Evolutionary conservation across 2,329 filamentous ascomycete species (phyloP).

Genomic region (Alternaria metachromatica): DNA sequence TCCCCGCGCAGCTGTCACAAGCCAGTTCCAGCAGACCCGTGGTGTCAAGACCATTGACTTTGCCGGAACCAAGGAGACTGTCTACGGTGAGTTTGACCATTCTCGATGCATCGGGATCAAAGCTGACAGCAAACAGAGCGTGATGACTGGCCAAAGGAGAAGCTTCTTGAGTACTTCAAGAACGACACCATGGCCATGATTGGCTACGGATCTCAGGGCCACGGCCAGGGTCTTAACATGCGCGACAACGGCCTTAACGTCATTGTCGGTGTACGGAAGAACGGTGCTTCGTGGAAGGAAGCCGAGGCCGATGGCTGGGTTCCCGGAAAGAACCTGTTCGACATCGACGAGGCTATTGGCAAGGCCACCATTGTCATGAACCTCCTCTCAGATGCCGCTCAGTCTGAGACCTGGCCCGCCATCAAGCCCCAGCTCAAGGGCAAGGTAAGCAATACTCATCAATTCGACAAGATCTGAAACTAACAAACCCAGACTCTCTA

Average conservation of each 20-base stretch:
- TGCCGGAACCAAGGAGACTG: conserved; percentile 90
- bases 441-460: conserved; percentile 68
- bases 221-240: conserved; percentile 99
- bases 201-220: conserved; percentile 96
- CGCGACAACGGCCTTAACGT: conserved; percentile 99
- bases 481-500: conserved; percentile 78
- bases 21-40: conserved; percentile 71
- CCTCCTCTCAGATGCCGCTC: conserved; percentile 95
- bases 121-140: conserved; percentile 69
- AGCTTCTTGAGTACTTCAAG: conserved; percentile 99
- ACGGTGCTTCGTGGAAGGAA: conserved; percentile 98
- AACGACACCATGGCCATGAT: conserved; percentile 99
- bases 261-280: conserved; percentile 98
- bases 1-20: conserved; percentile 54
- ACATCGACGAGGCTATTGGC: conserved; percentile 93
- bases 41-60: conserved; percentile 99
- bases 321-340: conserved; percentile 97
- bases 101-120: conserved; percentile 25
- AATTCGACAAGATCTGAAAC: conserved; percentile 25
- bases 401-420: conserved; percentile 97
- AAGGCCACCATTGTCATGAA: conserved; percentile 98
- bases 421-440: conserved; percentile 99
- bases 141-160: conserved; percentile 97
- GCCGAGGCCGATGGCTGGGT: conserved; percentile 97
- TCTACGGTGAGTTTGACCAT: conserved; percentile 72